Conservation (phyloP, 768 basidiomycete species). For the Pisolithus sp. region DNA sequence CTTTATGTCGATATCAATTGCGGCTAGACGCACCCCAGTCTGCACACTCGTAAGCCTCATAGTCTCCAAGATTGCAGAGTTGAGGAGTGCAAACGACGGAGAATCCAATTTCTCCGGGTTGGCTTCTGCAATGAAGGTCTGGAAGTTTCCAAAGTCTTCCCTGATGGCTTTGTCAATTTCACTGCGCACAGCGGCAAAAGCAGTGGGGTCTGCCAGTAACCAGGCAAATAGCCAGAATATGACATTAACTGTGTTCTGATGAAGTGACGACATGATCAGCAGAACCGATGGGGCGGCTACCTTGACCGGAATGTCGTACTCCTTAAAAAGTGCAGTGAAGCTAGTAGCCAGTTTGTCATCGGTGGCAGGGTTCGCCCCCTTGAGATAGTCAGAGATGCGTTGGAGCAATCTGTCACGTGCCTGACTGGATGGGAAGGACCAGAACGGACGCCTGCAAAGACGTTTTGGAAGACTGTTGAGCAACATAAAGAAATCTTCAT, state of each 20-base stretch:
- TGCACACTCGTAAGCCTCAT: conserved; percentile 16
- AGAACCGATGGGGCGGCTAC: conserved; percentile 16
- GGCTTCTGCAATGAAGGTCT: conserved; percentile 5
- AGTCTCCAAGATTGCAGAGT: conserved; percentile 23
- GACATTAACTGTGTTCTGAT: conserved; percentile 18
- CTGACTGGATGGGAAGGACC: conserved; percentile 8
- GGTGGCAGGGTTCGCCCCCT: conserved; percentile 3
- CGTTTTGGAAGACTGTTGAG: conserved; percentile 15
- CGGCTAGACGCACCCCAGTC: conserved; percentile 12
- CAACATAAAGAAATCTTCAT: conserved; percentile 15
- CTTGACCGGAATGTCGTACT: conserved; percentile 10
- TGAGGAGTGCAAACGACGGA: conserved; percentile 14
- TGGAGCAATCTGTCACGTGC: conserved; percentile 9
- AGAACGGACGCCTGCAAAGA: conserved; percentile 9
- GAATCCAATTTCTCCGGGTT: conserved; percentile 12
- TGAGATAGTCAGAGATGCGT: conserved; percentile 10
- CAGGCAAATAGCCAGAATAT: conserved; percentile 14
- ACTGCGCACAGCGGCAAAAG: conserved; percentile 37
- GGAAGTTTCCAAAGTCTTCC: conserved; percentile 7
- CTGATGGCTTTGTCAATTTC: conserved; percentile 35
- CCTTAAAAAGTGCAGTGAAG: conserved; percentile 14
- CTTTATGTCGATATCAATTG: conserved; percentile 12
- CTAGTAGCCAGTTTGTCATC: conserved; percentile 5
- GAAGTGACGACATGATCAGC: conserved; percentile 16
- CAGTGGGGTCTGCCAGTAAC: conserved; percentile 38